A percentile compares a stretch with the other conserved stretches of the same genome.
Conservation (phyloP, 768 basidiomycete genomes). For the Dentipellis fragilis region DNA sequence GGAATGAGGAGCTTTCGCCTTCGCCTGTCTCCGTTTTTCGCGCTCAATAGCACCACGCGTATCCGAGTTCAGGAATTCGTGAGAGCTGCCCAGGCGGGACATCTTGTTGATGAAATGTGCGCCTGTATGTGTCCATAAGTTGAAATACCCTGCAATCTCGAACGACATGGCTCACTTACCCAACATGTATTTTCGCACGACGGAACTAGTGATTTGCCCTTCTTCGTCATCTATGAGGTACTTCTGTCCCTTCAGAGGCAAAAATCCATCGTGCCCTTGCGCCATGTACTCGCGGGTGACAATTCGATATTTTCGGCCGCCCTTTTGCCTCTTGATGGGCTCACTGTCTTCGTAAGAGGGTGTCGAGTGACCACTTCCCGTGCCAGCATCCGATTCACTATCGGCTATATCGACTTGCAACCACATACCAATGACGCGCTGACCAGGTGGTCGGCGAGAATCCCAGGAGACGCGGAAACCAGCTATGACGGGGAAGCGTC, state of each 20-base stretch:
- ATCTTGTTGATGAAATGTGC: slow-evolving; percentile 66
- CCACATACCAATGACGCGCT: slow-evolving; percentile 69
- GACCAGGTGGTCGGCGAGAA: slow-evolving; percentile 57
- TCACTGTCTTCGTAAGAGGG: slow-evolving; percentile 36
- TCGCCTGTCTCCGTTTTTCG: slow-evolving; percentile 25
- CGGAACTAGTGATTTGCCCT: slow-evolving; percentile 65
- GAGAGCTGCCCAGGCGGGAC: slow-evolving; percentile 27
- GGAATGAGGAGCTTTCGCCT: slow-evolving; percentile 13
- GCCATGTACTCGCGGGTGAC: slow-evolving; percentile 87
- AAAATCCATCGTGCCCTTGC: slow-evolving; percentile 76
- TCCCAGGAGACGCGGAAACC: slow-evolving; percentile 86
- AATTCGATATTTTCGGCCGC: slow-evolving; percentile 59
- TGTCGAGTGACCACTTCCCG: slow-evolving; percentile 8
- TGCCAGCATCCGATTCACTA: slow-evolving; percentile 8
- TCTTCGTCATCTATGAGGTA: slow-evolving; percentile 78
- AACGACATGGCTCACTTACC: slow-evolving; percentile 31
- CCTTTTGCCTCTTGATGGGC: slow-evolving; percentile 38
- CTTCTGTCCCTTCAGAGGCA: slow-evolving; percentile 49
- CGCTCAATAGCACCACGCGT: slow-evolving; percentile 37
- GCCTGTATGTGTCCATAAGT: slow-evolving; percentile 30
- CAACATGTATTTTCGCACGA: slow-evolving; percentile 78
- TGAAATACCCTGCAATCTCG: background rate
- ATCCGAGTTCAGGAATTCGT: slow-evolving; percentile 28
- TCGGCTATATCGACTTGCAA: slow-evolving; percentile 26
- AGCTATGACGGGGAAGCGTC: slow-evolving; percentile 83